Conservation (phyloP, 2,329 filamentous ascomycete genomes). For the Exophiala sideris region DNA sequence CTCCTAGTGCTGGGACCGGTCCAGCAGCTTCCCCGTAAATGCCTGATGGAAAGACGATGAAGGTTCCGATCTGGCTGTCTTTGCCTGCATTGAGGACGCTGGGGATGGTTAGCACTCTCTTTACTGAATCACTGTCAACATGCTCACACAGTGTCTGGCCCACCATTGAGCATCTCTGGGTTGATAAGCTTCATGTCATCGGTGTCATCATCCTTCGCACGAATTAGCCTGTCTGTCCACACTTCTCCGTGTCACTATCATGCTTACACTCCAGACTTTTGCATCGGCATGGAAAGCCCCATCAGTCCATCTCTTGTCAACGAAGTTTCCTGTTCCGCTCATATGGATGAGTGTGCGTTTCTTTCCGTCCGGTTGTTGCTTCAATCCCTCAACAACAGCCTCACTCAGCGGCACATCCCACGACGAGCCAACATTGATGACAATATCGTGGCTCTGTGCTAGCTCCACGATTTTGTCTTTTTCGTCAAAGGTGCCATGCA, state of each 20-base stretch:
- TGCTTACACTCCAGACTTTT: constrained; percentile 9
- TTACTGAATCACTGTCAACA: background rate
- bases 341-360: constrained; percentile 13
- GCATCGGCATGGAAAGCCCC: constrained; percentile 2
- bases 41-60: constrained; percentile 15
- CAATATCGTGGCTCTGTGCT: constrained; percentile 9
- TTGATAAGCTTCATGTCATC: constrained; percentile 18
- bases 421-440: constrained; percentile 15
- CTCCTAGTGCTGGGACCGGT: constrained; percentile 12
- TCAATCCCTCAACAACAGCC: constrained; percentile 11
- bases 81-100: constrained; percentile 13
- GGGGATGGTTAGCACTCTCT: background rate
- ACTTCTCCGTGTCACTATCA: background rate
- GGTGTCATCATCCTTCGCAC: constrained; percentile 4
- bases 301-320: constrained; percentile 13
- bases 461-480: constrained; percentile 10
- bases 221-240: background rate
- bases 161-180: constrained; percentile 14
- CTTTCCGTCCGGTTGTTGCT: constrained; percentile 11
- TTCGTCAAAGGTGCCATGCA: constrained; percentile 17
- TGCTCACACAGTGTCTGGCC: constrained; percentile 15
- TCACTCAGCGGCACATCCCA: constrained; percentile 13
- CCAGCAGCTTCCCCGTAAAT: constrained; percentile 15
- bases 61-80: constrained; percentile 15
- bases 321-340: constrained; percentile 11